Evolutionary conservation across 208 protist species (phyloP).

Genomic region (Crithidia brevicula): DNA sequence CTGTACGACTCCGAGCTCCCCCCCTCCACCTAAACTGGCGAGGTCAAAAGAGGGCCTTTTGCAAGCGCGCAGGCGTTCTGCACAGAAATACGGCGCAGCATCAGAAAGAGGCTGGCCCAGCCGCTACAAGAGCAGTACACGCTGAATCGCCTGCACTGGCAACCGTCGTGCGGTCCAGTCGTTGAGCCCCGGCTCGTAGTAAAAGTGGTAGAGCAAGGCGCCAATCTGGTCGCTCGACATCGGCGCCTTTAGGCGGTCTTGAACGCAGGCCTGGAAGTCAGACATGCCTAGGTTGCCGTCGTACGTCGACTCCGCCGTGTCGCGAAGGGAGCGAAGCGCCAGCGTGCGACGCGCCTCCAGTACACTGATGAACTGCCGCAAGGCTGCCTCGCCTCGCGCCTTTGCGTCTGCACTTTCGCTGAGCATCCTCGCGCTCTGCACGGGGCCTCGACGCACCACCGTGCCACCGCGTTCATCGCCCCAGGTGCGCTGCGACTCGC

Average conservation of each 20-base stretch:
- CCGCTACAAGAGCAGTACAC: conserved; percentile 57
- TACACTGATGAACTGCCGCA: conserved; percentile 73
- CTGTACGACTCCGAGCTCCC: no score
- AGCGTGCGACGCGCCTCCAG: conserved; percentile 79
- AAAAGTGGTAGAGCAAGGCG: conserved; percentile 86
- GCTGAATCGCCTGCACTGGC: conserved; percentile 65
- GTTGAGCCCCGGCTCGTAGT: conserved; percentile 55
- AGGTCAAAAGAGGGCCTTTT: no score
- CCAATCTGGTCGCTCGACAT: conserved; percentile 76
- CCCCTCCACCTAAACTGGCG: no score
- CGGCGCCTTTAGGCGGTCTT: conserved; percentile 58
- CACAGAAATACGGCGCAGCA: no score
- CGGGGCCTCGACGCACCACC: conserved; percentile 41
- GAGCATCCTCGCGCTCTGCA: conserved; percentile 51
- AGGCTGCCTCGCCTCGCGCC: conserved; percentile 55
- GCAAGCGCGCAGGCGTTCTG: no score
- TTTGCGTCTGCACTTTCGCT: conserved; percentile 34
- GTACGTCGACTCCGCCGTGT: conserved; percentile 53
- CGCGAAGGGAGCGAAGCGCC: conserved; percentile 73
- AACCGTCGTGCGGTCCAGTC: conserved; percentile 77
- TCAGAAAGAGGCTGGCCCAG: no score
- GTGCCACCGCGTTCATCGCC: conserved; percentile 21
- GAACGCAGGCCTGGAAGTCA: conserved; percentile 70
- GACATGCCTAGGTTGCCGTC: conserved; percentile 82
- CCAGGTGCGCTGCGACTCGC: conserved; percentile 28